phyloP scores from a whole-genome alignment of 2,329 filamentous ascomycete species.

The Pestalotiopsis fici region DNA sequence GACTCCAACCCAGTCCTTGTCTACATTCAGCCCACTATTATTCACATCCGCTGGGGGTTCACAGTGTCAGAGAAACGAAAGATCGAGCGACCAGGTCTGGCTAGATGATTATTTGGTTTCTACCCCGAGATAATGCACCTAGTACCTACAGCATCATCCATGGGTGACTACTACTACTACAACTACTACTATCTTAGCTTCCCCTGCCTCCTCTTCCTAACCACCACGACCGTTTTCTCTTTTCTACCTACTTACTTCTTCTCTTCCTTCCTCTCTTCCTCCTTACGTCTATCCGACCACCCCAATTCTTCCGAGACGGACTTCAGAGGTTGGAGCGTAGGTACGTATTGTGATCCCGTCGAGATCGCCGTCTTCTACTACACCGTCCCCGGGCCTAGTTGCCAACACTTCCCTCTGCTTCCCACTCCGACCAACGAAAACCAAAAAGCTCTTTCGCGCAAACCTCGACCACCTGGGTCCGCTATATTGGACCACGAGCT shows the following conservation, averaged over 20 bases:
- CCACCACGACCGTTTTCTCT: constrained; percentile 26
- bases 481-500: no score
- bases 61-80: no score
- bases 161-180: constrained; percentile 14
- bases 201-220: constrained; percentile 18
- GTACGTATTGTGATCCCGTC: constrained; percentile 26
- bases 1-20: no score
- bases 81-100: no score
- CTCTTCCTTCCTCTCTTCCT: constrained; percentile 34
- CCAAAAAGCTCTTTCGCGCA: constrained; percentile 15
- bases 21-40: no score
- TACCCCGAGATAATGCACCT: constrained; percentile 1
- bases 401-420: not conserved
- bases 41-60: no score
- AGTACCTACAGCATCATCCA: not conserved
- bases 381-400: not conserved
- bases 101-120: constrained; percentile 2
- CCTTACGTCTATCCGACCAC: constrained; percentile 34
- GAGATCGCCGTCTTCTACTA: constrained; percentile 19
- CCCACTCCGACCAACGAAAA: not conserved
- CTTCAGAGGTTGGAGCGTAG: constrained; percentile 31
- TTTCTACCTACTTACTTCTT: constrained; percentile 28
- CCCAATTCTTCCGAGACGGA: constrained; percentile 28
- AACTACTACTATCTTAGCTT: constrained; percentile 10
- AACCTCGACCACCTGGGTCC: constrained; percentile 15